Evolutionary conservation across 345 rosid genomes (phyloP).

Genomic region (Heritiera littoralis): DNA sequence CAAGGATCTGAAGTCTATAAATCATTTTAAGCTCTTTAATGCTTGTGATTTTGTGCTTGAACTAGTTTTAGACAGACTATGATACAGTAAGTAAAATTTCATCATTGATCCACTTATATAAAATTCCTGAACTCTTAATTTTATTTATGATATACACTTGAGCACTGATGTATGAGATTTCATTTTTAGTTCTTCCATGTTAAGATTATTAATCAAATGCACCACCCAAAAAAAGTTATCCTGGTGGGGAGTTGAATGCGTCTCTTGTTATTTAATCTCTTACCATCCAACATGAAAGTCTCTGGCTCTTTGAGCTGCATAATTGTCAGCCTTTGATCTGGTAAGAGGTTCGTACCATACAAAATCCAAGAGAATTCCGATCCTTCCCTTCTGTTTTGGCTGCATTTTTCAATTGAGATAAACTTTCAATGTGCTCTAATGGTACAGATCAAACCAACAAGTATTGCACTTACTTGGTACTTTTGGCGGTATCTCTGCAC

Average conservation of each 20-base stretch:
- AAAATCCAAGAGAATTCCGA: slow-evolving; percentile 85
- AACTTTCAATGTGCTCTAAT: neutral
- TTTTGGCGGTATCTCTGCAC: slow-evolving; percentile 81
- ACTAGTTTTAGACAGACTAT: neutral
- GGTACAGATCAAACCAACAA: neutral
- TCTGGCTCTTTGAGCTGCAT: slow-evolving; percentile 93
- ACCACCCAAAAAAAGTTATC: neutral
- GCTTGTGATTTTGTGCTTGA: neutral
- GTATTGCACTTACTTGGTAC: slow-evolving; percentile 56
- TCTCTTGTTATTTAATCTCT: neutral
- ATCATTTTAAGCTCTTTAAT: neutral
- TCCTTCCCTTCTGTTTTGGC: slow-evolving; percentile 83
- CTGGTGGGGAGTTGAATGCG: neutral
- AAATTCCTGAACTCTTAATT: neutral
- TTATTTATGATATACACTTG: neutral
- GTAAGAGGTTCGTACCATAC: slow-evolving; percentile 99
- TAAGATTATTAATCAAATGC: neutral
- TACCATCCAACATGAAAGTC: slow-evolving; percentile 99
- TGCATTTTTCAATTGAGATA: slow-evolving; percentile 21
- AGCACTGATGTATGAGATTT: neutral
- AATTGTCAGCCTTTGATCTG: slow-evolving; percentile 73
- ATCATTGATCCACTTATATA: neutral
- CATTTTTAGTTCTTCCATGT: neutral
- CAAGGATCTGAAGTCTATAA: neutral
- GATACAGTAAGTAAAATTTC: neutral